Conservation (phyloP, 305 asterid species). For the Fraxinus velutina region DNA sequence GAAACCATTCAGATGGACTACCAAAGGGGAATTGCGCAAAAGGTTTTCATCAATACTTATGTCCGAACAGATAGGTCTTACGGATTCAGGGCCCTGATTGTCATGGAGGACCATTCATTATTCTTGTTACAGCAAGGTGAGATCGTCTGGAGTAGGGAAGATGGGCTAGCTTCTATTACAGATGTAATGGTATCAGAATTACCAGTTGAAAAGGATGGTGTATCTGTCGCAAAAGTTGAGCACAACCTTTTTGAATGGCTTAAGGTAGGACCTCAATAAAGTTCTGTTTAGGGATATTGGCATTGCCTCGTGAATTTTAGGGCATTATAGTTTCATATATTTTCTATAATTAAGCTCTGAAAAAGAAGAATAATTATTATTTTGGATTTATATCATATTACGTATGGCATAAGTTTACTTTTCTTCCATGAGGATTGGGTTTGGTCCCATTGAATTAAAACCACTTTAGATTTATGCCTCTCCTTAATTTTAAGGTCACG, state of each 20-base stretch:
- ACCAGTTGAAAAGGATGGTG: slow-evolving; percentile 84
- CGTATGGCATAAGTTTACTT: neutral
- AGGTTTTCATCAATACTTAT: slow-evolving; percentile 81
- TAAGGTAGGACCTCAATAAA: slow-evolving; percentile 54
- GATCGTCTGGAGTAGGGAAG: slow-evolving; percentile 94
- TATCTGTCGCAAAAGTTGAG: slow-evolving; percentile 92
- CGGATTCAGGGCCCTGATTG: slow-evolving; percentile 91
- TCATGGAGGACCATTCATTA: slow-evolving; percentile 93
- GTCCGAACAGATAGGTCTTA: slow-evolving; percentile 77
- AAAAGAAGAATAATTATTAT: neutral
- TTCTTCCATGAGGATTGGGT: slow-evolving; percentile 18
- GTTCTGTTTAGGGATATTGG: slow-evolving; percentile 3
- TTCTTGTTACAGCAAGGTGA: slow-evolving; percentile 80
- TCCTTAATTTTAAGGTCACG: slow-evolving; percentile 3
- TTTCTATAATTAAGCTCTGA: slow-evolving; percentile 10
- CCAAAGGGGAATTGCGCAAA: slow-evolving; percentile 70
- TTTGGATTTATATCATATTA: neutral
- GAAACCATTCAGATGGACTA: slow-evolving; percentile 63
- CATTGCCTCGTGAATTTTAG: slow-evolving; percentile 2
- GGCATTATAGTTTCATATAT: neutral
- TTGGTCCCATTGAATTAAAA: slow-evolving; percentile 18
- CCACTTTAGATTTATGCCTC: slow-evolving; percentile 2
- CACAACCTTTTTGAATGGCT: slow-evolving; percentile 90
- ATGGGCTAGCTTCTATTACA: slow-evolving; percentile 82
- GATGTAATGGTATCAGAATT: slow-evolving; percentile 85